Conservation (phyloP, 345 rosid genomes). For the Rhizophora mangle region DNA sequence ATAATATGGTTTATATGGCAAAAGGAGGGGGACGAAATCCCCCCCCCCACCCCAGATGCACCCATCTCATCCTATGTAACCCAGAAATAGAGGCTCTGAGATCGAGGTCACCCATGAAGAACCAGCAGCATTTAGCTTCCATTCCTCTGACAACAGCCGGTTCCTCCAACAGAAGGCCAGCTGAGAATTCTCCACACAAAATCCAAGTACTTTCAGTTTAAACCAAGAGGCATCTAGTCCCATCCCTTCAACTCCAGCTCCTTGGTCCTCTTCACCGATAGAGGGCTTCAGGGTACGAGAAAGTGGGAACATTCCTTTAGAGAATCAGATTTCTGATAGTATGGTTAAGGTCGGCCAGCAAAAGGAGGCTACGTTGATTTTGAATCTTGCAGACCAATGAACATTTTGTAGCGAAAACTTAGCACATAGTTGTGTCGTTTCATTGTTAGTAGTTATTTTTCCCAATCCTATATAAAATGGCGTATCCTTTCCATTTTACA, state of each 20-base stretch:
- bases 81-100: slow-evolving; percentile 81
- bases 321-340: slow-evolving; percentile 50
- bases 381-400: slow-evolving; percentile 47
- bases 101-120: slow-evolving; percentile 96
- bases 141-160: slow-evolving; percentile 59
- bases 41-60: slow-evolving; percentile 96
- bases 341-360: slow-evolving; percentile 44
- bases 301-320: slow-evolving; percentile 33
- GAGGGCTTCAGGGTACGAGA: slow-evolving; percentile 68
- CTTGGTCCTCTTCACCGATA: slow-evolving; percentile 57
- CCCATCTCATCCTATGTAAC: slow-evolving; percentile 84
- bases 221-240: slow-evolving; percentile 67
- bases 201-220: slow-evolving; percentile 41
- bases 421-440: neutral
- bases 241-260: slow-evolving; percentile 56
- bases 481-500: no score
- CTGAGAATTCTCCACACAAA: slow-evolving; percentile 72
- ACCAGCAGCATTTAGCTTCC: slow-evolving; percentile 69
- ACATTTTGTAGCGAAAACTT: slow-evolving; percentile 36
- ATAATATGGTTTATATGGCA: no score
- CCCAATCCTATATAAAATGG: no score
- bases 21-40: slow-evolving; percentile 83
- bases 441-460: no score
- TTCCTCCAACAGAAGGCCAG: slow-evolving; percentile 58
- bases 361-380: slow-evolving; percentile 44